Base-by-base conservation (phyloP, 2,329 filamentous ascomycete genomes). In the Elsinoe necatrix region DNA sequence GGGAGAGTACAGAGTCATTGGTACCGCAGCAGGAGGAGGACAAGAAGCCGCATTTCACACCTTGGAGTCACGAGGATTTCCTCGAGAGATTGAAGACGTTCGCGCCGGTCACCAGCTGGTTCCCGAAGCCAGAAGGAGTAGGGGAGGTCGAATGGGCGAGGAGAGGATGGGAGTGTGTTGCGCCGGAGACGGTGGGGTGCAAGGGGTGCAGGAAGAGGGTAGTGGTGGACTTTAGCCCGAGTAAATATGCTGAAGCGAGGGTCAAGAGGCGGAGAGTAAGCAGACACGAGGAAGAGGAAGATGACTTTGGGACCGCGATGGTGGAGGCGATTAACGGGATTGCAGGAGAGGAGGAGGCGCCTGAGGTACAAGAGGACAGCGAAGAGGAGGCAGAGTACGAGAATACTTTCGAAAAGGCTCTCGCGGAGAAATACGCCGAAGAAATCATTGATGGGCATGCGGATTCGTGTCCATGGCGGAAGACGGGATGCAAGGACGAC, bases 141-240 rank as follows among this genome's bases (percentile, higher is more conserved):
- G 89, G 83, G 67, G 93, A 97, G 72, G 84, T 96, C 6, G 86
- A 90, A 69, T 98, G 93, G 93, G 91, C 91, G 0, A 95, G 92
- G 75, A 77, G 87, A 58, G 92, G 92, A 0, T 98, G 93, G 92
- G 78, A 85, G 3, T 96, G 92, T 65, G 83, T 86, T 45, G 86
- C 86, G 63, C 83, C 84, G 61, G 90, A 95, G 71, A 87, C 87
- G 3, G 89, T 97, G 14, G 82, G 84, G 16, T 98, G 93, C 68
- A 78, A 76, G 41, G 84, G 86, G 39, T 98, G 93, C 66, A 85
- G 86, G 66, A 85, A 86, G 64, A 87, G 95, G 64, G 77, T 96
- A 39, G 80, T 93, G 3, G 87, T 97, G 54, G 89, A 87, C 71
- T 56, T 56, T 18, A 45, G 29, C 9, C 54, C 54, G 39, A 52